phyloP scores from a whole-genome alignment of 169 alveolate species.

The Babesia divergens region DNA sequence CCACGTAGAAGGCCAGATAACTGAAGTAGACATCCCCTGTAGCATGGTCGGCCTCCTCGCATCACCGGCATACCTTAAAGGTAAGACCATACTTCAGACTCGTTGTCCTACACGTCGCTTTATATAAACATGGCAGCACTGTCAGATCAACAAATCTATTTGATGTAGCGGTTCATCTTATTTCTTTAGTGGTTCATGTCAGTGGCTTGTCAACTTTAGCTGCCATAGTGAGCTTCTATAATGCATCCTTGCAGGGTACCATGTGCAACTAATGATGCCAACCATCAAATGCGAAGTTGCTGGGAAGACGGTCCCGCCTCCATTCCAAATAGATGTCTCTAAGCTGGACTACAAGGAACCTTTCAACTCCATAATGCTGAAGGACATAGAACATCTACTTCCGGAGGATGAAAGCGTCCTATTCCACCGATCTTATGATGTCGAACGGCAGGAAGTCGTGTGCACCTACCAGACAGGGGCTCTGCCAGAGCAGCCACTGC shows the following conservation, averaged over 20 bases:
- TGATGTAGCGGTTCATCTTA: too few relatives aligned
- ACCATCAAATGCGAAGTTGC: constrained; percentile 79
- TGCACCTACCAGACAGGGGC: constrained; percentile 82
- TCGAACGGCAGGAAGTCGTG: constrained; percentile 75
- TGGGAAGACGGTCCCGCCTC: constrained; percentile 80
- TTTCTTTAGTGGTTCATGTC: too few relatives aligned
- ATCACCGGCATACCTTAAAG: constrained; percentile 83
- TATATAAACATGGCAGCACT: too few relatives aligned
- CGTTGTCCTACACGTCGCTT: too few relatives aligned
- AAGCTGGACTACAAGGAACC: constrained; percentile 75
- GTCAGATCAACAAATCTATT: too few relatives aligned
- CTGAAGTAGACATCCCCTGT: constrained; percentile 77
- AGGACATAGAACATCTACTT: constrained; percentile 71
- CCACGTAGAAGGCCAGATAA: constrained; percentile 74
- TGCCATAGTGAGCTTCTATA: too few relatives aligned
- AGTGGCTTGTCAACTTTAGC: too few relatives aligned
- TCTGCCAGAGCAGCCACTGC: constrained; percentile 82
- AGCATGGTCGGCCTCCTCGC: constrained; percentile 79
- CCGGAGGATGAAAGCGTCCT: constrained; percentile 78
- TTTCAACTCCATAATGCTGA: constrained; percentile 72
- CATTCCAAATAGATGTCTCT: constrained; percentile 81
- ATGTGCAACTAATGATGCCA: constrained; percentile 79
- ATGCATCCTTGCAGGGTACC: constrained; percentile 67
- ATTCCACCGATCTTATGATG: constrained; percentile 73
- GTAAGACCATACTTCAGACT: constrained; percentile 40